phyloP scores from a whole-genome alignment of 371 early-diverging fungal species.

The Coelomomyces lativittatus region DNA sequence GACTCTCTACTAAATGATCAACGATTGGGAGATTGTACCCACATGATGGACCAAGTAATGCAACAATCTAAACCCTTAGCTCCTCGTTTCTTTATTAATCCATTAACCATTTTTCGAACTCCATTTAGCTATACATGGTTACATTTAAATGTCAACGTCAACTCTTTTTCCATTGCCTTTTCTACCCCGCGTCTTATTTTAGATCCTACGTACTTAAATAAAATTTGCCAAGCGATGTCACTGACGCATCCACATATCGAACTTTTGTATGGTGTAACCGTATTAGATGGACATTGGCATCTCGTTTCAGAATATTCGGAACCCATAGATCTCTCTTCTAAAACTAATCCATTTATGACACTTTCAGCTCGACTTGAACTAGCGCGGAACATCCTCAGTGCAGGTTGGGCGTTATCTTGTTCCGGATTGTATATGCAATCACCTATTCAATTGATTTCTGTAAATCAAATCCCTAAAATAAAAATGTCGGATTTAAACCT shows the following conservation, averaged over 20 bases:
- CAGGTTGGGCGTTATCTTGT: too few species aligned
- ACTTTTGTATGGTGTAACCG: background rate
- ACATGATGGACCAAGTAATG: background rate
- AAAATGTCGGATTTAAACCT: too few species aligned
- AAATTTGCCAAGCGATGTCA: background rate
- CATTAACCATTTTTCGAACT: background rate
- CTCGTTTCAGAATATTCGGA: background rate
- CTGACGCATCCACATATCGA: background rate
- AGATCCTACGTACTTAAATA: background rate
- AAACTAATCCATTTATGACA: too few species aligned
- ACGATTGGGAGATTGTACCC: too few species aligned
- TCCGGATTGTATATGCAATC: too few species aligned
- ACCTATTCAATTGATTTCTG: too few species aligned
- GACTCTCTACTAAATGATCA: too few species aligned
- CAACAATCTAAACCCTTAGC: background rate
- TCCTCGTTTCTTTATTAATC: background rate
- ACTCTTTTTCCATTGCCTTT: background rate
- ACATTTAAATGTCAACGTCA: background rate
- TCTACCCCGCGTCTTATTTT: background rate
- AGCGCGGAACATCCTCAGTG: too few species aligned
- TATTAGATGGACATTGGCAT: background rate
- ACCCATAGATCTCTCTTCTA: too few species aligned
- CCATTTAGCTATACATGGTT: background rate
- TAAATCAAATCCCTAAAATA: too few species aligned
- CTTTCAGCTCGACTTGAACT: too few species aligned